Evolutionary conservation across 208 protist genomes (phyloP), one percentile per base, ranked within the genome.

Genomic region (Herpetomonas tarakana): DNA sequence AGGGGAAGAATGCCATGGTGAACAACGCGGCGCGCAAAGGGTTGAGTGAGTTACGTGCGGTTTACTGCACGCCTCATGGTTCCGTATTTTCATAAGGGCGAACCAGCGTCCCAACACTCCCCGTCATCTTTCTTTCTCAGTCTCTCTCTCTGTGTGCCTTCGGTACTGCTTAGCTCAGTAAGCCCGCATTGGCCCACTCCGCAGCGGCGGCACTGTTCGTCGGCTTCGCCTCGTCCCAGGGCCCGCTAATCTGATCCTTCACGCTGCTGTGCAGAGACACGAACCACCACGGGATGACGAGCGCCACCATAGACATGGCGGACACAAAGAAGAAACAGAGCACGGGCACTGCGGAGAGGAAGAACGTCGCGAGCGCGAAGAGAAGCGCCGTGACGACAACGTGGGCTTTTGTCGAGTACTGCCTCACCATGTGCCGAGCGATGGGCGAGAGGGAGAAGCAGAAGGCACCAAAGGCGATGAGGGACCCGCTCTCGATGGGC

Each of bases 151-250:
- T n/a, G n/a, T n/a, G n/a, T n/a, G n/a, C n/a, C n/a, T n/a, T n/a
- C n/a, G n/a, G n/a, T n/a, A n/a, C n/a, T n/a, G n/a, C n/a, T 72
- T 60, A 93, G 3, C 56, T 63, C 12, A 96, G 54, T 21, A 96
- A 63, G 19, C 89, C 86, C 16, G 86, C 82, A 58, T 92, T 94
- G 25, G 87, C 88, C 91, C 91, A 96, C 64, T 96, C 88, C 12
- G 83, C 88, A 7, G 91, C 91, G 21, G 91, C 91, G 6, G 87
- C 80, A 50, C 87, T 94, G 76, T 96, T 96, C n/a, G 81, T 94
- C 26, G 91, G 91, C 55, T 88, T 91, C 19, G 91, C 91, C 65
- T 96, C 91, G 58, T 96, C 91, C 88, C 91, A 96, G 12, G 91
- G 91, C 0, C 91, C 91, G 52, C 88, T 94, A 64, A 96, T 94